phyloP scores from a whole-genome alignment of 352 stramenopile genomes.

The Phytophthora cryptogea region DNA sequence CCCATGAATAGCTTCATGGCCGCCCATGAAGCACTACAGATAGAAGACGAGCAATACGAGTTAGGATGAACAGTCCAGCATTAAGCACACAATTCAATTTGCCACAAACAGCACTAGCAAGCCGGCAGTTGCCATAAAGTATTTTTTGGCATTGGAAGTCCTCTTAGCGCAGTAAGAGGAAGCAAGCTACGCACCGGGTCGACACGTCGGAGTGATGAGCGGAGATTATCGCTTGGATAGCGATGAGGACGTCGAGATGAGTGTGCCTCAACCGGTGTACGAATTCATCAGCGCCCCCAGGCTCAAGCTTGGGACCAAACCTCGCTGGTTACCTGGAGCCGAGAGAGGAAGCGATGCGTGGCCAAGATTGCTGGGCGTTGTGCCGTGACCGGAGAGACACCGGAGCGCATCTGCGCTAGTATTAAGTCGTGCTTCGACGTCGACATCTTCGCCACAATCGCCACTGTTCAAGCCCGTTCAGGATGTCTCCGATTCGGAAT shows the following conservation, averaged over 20 bases:
- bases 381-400: conserved; percentile 10
- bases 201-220: no score
- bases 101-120: no score
- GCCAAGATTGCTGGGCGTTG: conserved; percentile 12
- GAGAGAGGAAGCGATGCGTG: conserved; percentile 13
- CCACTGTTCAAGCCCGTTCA: background rate
- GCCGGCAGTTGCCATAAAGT: no score
- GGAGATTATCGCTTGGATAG: conserved; percentile 9
- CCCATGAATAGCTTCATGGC: no score
- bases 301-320: conserved; percentile 16
- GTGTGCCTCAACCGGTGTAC: conserved; percentile 20
- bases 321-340: conserved; percentile 17
- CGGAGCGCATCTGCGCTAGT: conserved; percentile 1
- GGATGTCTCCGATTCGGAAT: background rate
- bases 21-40: no score
- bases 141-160: no score
- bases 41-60: no score
- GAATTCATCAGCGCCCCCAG: conserved; percentile 21
- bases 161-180: no score
- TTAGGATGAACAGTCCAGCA: no score
- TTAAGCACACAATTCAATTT: no score
- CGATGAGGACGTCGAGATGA: conserved; percentile 24
- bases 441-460: background rate
- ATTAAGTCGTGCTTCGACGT: background rate
- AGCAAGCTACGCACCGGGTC: no score